Evolutionary conservation across 2,329 filamentous ascomycete genomes (phyloP).

Genomic region (Aureobasidium leucospermi): DNA sequence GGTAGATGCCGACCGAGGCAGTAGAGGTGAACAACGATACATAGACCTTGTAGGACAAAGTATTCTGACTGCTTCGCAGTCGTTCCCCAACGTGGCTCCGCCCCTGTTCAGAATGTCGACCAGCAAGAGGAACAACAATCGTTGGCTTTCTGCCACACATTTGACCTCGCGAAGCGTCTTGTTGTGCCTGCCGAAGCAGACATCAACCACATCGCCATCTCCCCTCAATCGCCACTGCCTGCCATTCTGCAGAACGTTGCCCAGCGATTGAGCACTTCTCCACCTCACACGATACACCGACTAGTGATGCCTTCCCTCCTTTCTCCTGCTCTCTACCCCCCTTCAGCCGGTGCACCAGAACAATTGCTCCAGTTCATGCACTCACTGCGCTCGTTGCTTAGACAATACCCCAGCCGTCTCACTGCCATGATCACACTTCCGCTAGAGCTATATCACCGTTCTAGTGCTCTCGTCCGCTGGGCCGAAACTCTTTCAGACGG

Average conservation of each 20-base stretch:
- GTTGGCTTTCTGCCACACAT: slow-evolving; percentile 42
- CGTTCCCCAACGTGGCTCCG: slow-evolving; percentile 10
- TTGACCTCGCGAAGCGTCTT: slow-evolving; percentile 46
- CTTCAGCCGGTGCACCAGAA: slow-evolving; percentile 60
- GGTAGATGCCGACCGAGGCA: slow-evolving; percentile 42
- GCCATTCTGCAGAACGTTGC: slow-evolving; percentile 55
- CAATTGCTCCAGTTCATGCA: slow-evolving; percentile 77
- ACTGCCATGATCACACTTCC: slow-evolving; percentile 72
- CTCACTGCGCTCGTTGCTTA: slow-evolving; percentile 65
- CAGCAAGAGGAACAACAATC: slow-evolving; percentile 19
- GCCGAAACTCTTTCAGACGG: slow-evolving; percentile 79
- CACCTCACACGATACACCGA: slow-evolving; percentile 62
- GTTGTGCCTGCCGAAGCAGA: slow-evolving; percentile 32
- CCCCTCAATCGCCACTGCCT: slow-evolving; percentile 54
- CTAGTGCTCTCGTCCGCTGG: slow-evolving; percentile 71
- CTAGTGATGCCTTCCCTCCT: slow-evolving; percentile 78
- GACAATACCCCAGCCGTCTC: slow-evolving; percentile 56
- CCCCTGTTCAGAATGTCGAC: slow-evolving; percentile 2
- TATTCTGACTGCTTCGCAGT: slow-evolving; percentile 14
- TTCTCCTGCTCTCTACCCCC: slow-evolving; percentile 75
- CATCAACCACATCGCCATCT: slow-evolving; percentile 50
- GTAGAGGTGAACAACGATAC: slow-evolving; percentile 51
- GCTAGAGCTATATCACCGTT: slow-evolving; percentile 69
- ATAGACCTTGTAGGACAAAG: background rate
- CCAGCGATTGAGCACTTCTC: slow-evolving; percentile 49